A percentile compares a stretch with the other conserved stretches of the same genome.
phyloP scores from a whole-genome alignment of 345 rosid genomes.

The Cochlearia excelsa region DNA sequence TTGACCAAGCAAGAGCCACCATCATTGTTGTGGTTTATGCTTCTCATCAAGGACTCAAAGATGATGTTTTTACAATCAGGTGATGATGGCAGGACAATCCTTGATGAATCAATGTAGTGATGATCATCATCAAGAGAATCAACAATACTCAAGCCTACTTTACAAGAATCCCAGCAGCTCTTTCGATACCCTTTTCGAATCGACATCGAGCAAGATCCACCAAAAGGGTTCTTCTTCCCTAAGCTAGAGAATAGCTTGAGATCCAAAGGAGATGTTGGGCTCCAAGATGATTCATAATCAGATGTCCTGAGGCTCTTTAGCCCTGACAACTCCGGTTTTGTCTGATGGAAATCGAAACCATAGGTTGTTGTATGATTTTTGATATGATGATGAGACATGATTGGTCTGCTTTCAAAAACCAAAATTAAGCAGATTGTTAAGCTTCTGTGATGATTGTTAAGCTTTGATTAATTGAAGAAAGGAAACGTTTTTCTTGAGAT shows the following conservation, averaged over 20 bases:
- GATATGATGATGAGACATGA: slow-evolving; percentile 43
- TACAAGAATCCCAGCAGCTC: slow-evolving; percentile 65
- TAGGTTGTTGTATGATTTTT: slow-evolving; percentile 45
- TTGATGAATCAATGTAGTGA: slow-evolving; percentile 16
- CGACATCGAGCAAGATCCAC: background rate
- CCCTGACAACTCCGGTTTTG: slow-evolving; percentile 30
- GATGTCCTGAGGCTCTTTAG: slow-evolving; percentile 40
- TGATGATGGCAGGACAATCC: background rate
- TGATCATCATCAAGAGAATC: slow-evolving; percentile 53
- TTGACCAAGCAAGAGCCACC: background rate
- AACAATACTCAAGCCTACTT: slow-evolving; percentile 81
- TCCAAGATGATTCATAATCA: slow-evolving; percentile 67
- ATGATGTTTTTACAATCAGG: slow-evolving; percentile 50
- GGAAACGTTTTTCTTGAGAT: no score
- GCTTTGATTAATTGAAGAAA: background rate
- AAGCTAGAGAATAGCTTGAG: slow-evolving; percentile 53
- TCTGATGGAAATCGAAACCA: slow-evolving; percentile 3
- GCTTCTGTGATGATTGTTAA: slow-evolving; percentile 9
- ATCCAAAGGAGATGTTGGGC: slow-evolving; percentile 94
- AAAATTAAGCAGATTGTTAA: background rate
- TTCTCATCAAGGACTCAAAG: slow-evolving; percentile 57
- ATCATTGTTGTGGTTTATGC: slow-evolving; percentile 24
- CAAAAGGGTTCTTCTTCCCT: slow-evolving; percentile 38
- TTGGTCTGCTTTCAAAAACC: slow-evolving; percentile 26
- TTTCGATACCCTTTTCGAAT: slow-evolving; percentile 37